These are phyloP conservation scores for Fulvia fulva DNA, from an alignment of 2,329 filamentous ascomycete species.

Conservation along the genomic window DNA sequence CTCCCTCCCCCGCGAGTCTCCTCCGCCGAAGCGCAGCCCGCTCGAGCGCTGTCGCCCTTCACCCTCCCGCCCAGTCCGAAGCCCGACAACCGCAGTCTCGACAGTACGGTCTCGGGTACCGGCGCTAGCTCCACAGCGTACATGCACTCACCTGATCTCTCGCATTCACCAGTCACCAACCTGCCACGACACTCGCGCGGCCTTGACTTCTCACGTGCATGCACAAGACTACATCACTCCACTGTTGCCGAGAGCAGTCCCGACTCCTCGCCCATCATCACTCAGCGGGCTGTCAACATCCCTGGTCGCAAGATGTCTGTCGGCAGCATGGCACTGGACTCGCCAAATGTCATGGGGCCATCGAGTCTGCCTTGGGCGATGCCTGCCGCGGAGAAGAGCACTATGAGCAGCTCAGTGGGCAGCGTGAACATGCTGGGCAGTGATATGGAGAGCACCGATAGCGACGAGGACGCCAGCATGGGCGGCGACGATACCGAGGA, in stretches of 20 bases:
- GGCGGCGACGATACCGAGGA: constrained; percentile 55
- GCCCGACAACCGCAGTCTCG: constrained; percentile 70
- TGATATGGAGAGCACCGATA: constrained; percentile 69
- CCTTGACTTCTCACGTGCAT: constrained; percentile 87
- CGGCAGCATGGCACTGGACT: constrained; percentile 51
- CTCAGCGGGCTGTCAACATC: constrained; percentile 61
- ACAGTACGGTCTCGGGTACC: neutral
- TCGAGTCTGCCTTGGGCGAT: constrained; percentile 19
- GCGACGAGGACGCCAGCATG: constrained; percentile 53
- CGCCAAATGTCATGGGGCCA: constrained; percentile 51
- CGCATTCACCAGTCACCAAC: constrained; percentile 71
- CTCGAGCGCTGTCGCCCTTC: constrained; percentile 13
- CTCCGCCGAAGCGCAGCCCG: constrained; percentile 40
- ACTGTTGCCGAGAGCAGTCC: constrained; percentile 87
- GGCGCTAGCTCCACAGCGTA: constrained; percentile 48
- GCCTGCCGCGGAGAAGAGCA: constrained; percentile 57
- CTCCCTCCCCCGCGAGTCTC: constrained; percentile 49
- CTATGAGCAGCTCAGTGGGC: constrained; percentile 75
- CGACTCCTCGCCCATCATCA: constrained; percentile 83
- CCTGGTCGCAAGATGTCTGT: constrained; percentile 46
- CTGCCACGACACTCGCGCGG: constrained; percentile 85
- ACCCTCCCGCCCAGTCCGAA: constrained; percentile 75
- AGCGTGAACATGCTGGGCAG: constrained; percentile 76
- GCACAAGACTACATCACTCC: constrained; percentile 91
- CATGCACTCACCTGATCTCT: constrained; percentile 40